Conservation (phyloP, 257 asterid genomes). For the Scutellaria minor region DNA sequence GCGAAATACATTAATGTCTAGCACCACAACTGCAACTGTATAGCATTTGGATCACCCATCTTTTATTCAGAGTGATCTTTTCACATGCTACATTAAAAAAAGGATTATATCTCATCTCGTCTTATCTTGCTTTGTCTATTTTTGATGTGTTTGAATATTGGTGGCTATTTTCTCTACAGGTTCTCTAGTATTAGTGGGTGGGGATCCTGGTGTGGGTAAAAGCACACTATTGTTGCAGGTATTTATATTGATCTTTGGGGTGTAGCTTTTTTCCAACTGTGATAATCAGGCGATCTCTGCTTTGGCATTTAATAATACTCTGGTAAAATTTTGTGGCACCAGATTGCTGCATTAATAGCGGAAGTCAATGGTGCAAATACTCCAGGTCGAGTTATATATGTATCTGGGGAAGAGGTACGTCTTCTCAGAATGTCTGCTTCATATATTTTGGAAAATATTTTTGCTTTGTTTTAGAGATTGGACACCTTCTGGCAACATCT, state of each 20-base stretch:
- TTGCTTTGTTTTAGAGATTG: conserved; percentile 26
- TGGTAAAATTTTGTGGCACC: conserved; percentile 30
- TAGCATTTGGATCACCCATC: not conserved
- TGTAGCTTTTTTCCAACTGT: conserved; percentile 25
- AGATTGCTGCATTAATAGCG: conserved; percentile 87
- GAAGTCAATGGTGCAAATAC: conserved; percentile 55
- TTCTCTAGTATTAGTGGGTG: conserved; percentile 89
- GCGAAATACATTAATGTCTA: too few species aligned
- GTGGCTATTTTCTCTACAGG: conserved; percentile 49
- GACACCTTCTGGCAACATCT: conserved; percentile 19
- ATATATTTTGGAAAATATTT: conserved; percentile 19
- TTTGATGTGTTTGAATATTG: conserved; percentile 13
- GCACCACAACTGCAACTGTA: too few species aligned
- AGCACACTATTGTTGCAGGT: conserved; percentile 95
- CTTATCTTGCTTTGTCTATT: not conserved
- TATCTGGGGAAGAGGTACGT: conserved; percentile 97
- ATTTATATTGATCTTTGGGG: conserved; percentile 25
- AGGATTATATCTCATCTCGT: not conserved
- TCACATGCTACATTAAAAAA: not conserved
- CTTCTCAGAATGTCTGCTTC: conserved; percentile 27
- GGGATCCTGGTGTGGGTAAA: conserved; percentile 99
- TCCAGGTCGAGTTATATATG: conserved; percentile 79
- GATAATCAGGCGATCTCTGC: not conserved
- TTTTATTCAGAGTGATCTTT: conserved; percentile 12
- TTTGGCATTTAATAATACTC: conserved; percentile 16